Percentiles rank a stretch among this genome's conserved stretches.
Evolutionary conservation across 345 rosid species (phyloP).

Genomic region (Salix purpurea): DNA sequence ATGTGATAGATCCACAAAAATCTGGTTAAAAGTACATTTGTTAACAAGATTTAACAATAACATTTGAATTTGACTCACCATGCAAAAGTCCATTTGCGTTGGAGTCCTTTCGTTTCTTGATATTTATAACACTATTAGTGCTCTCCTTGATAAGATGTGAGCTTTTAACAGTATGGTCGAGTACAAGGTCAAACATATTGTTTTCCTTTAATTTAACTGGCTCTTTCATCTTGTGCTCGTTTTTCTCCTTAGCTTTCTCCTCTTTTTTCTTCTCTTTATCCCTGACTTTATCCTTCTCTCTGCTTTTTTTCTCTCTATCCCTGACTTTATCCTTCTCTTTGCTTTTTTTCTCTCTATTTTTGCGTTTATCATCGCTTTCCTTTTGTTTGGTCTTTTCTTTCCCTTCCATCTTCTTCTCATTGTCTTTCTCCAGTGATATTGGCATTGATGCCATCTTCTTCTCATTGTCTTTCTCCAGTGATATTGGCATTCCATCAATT

Average conservation of each 20-base stretch:
- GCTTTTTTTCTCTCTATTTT: slow-evolving; percentile 25
- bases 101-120: slow-evolving; percentile 24
- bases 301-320: not conserved
- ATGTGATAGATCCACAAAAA: not conserved
- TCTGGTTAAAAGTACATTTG: not conserved
- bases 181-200: not conserved
- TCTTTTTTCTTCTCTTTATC: slow-evolving; percentile 38
- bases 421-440: slow-evolving; percentile 28
- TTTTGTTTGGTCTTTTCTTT: slow-evolving; percentile 33
- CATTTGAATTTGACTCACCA: slow-evolving; percentile 29
- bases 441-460: slow-evolving; percentile 24
- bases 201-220: slow-evolving; percentile 31
- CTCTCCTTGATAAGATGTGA: slow-evolving; percentile 15
- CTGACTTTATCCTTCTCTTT: slow-evolving; percentile 33
- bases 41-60: not conserved
- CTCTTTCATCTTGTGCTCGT: slow-evolving; percentile 28
- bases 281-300: too few species aligned
- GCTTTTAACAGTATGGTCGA: not conserved
- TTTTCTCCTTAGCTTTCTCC: slow-evolving; percentile 38
- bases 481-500: slow-evolving; percentile 26
- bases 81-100: slow-evolving; percentile 25
- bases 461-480: slow-evolving; percentile 20
- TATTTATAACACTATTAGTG: slow-evolving; percentile 13
- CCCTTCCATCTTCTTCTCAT: slow-evolving; percentile 27
- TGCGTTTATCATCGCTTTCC: slow-evolving; percentile 29